Percentiles rank a stretch among this genome's conserved stretches.
Evolutionary conservation across 257 asterid species (phyloP).

Genomic region (Anisodus tanguticus): DNA sequence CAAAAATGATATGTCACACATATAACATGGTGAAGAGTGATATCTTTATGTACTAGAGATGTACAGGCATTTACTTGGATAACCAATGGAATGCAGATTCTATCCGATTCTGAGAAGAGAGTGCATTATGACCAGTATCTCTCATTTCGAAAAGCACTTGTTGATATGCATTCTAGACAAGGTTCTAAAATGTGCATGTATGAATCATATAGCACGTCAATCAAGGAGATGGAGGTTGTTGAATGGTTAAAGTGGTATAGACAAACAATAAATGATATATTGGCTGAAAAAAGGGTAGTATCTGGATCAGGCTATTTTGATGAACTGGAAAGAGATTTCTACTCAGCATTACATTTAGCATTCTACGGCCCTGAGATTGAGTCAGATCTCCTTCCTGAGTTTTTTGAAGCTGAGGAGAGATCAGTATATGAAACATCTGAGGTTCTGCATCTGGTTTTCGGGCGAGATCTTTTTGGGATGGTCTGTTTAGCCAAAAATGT

Average conservation of each 20-base stretch:
- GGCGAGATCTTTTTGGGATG: conserved; percentile 90
- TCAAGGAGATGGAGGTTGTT: conserved; percentile 81
- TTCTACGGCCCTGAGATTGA: conserved; percentile 91
- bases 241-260: conserved; percentile 97
- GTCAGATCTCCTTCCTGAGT: conserved; percentile 79
- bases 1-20: neutral
- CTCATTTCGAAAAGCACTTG: conserved; percentile 50
- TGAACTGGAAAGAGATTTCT: conserved; percentile 75
- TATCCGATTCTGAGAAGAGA: conserved; percentile 83
- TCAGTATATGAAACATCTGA: conserved; percentile 64
- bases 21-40: neutral
- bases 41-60: neutral
- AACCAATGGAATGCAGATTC: conserved; percentile 65
- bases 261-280: conserved; percentile 66
- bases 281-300: conserved; percentile 80
- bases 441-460: conserved; percentile 92
- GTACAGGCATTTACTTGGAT: conserved; percentile 22
- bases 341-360: conserved; percentile 84
- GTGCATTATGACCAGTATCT: conserved; percentile 76
- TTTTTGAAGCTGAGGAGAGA: conserved; percentile 97
- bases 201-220: conserved; percentile 43
- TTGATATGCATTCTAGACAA: conserved; percentile 45
- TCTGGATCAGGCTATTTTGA: conserved; percentile 88
- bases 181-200: conserved; percentile 56
- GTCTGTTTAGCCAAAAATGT: conserved; percentile 63